phyloP scores from a whole-genome alignment of 78 protist genomes.

The Guillardia theta region DNA sequence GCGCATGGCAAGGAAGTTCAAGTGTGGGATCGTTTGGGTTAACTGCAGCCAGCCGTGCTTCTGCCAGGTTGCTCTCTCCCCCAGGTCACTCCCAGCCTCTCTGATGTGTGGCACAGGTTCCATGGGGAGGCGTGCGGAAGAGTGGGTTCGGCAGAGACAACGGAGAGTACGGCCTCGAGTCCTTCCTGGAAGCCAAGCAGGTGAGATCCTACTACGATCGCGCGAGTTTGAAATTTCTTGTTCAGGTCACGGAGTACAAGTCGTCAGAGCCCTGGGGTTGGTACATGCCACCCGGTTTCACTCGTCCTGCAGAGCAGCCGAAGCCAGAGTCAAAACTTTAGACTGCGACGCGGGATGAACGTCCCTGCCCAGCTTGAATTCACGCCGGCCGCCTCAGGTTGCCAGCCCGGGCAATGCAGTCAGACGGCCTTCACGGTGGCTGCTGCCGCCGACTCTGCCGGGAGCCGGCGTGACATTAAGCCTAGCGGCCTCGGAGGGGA shows the following conservation, averaged over 20 bases:
- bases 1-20: not conserved
- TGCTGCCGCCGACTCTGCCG: too few species aligned
- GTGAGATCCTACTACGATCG: not conserved
- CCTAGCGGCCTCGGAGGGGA: too few species aligned
- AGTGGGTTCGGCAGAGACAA: constrained; percentile 13
- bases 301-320: not conserved
- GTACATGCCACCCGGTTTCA: constrained; percentile 10
- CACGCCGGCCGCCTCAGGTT: too few species aligned
- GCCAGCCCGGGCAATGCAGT: too few species aligned
- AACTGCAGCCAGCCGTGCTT: constrained; percentile 45
- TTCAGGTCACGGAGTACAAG: not conserved
- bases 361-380: too few species aligned
- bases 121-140: not conserved
- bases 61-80: constrained; percentile 41
- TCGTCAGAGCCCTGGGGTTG: not conserved
- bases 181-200: not conserved
- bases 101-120: not conserved
- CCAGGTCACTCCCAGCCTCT: not conserved
- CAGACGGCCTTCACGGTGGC: too few species aligned
- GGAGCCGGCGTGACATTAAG: too few species aligned
- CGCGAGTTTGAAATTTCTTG: not conserved
- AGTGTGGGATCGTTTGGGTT: constrained; percentile 27
- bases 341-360: too few species aligned
- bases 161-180: not conserved
- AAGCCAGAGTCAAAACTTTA: not conserved